These are phyloP conservation scores for Sorghum bicolor DNA, from an alignment of 176 grass and related monocot genomes.

Conservation along the genomic window DNA sequence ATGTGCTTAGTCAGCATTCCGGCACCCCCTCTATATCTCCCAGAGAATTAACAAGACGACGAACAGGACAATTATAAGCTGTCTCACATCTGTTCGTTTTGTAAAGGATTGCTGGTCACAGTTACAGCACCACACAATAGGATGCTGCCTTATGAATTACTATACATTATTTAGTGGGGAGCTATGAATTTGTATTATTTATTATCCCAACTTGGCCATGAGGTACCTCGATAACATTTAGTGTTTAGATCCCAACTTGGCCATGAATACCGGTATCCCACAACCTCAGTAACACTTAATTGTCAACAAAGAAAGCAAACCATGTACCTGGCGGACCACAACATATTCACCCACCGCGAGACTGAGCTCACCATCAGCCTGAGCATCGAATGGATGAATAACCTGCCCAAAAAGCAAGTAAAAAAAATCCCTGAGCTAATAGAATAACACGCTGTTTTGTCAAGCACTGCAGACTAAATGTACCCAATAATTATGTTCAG, in stretches of 20 bases:
- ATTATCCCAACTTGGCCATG: conserved; percentile 5
- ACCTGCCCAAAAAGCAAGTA: conserved; percentile 48
- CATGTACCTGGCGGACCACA: conserved; percentile 79
- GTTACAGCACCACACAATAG: background rate
- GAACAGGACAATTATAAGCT: conserved; percentile 19
- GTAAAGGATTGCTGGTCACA: conserved; percentile 20
- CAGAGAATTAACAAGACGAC: conserved; percentile 17
- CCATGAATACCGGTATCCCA: background rate
- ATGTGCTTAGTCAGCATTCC: conserved; percentile 20
- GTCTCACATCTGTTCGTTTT: background rate
- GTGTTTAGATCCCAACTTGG: conserved; percentile 13
- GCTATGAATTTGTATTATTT: conserved; percentile 13
- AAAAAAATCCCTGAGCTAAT: conserved; percentile 8
- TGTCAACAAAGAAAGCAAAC: background rate
- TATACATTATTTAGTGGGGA: conserved; percentile 1
- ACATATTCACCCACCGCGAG: conserved; percentile 77
- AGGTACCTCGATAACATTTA: no score
- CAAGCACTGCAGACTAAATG: background rate
- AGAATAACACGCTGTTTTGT: background rate
- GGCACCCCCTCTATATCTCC: conserved; percentile 7
- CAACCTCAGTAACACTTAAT: background rate
- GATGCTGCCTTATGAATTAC: background rate
- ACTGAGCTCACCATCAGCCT: conserved; percentile 88
- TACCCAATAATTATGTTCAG: background rate
- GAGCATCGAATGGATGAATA: conserved; percentile 88